Base-by-base conservation (phyloP, 2,329 filamentous ascomycete genomes). In the Phyllachora maydis region DNA sequence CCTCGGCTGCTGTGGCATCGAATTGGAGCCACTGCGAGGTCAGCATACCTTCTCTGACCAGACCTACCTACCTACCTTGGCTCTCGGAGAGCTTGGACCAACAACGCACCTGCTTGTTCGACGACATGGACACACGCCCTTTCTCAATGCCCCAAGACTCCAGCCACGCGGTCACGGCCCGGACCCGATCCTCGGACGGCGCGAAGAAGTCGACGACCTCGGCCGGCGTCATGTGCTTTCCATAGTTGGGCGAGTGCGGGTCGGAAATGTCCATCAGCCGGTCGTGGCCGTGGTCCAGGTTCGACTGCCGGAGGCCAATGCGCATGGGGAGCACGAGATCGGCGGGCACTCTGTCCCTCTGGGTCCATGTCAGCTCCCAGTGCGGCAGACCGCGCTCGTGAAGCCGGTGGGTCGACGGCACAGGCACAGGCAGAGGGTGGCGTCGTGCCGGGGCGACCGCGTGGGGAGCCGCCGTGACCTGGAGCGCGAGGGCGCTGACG, bases 1-100 rank as follows among this genome's bases (percentile, higher is more conserved):
- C 43, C 23, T 56, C 41, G 4, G 32, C 28, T 6, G 43, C 43
- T 2, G 42, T 38, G 7, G 47, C 45, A 30, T 54, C 46, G 22
- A 56, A 50, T 30, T 51, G 46, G 19, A 56, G 32, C 51, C 49
- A 56, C n/a, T n/a, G n/a, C n/a, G n/a, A n/a, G n/a, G n/a, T n/a
- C n/a, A n/a, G 36, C 51, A 11, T 23, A 14, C 22, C 14, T 9
- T 14, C 20, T 3, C 9, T 10, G 1, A n/a, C 15, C 1, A 21
- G 11, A 8, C 6, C 10, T 8, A 9, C 13, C 11, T 21, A n/a
- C n/a, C n/a, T n/a, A n/a, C 6, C 12, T 13, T 9, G 19, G 20
- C 9, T 14, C 8, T 21, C 7, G 5, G 19, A 8, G n/a, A 9
- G 19, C 12, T 5, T 7, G 14, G 11, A 0, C 6, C 7, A 12